Conservation (phyloP, 768 basidiomycete species). For the Multifurca ochricompacta region DNA sequence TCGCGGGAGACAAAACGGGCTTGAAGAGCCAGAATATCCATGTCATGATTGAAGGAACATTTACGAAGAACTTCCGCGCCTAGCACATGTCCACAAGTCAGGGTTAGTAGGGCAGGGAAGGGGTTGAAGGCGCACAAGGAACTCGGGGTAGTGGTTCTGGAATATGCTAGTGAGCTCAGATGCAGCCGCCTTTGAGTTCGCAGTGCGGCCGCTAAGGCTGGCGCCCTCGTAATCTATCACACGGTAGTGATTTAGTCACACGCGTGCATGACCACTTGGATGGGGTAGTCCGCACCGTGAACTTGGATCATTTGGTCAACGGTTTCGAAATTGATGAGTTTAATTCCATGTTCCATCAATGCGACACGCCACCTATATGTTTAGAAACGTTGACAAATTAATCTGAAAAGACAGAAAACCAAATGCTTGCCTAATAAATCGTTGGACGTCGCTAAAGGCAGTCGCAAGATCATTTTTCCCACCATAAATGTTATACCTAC, state of each 20-base stretch:
- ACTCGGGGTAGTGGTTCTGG: slow-evolving; percentile 69
- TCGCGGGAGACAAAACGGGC: slow-evolving; percentile 59
- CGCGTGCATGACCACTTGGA: not conserved
- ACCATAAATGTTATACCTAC: slow-evolving; percentile 76
- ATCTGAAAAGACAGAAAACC: not conserved
- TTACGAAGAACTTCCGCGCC: slow-evolving; percentile 75
- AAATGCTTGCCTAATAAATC: slow-evolving; percentile 59
- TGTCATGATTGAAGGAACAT: slow-evolving; percentile 65
- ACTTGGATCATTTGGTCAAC: slow-evolving; percentile 32
- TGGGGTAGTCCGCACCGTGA: slow-evolving; percentile 10
- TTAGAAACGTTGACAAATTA: not conserved
- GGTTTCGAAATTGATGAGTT: slow-evolving; percentile 61
- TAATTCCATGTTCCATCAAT: slow-evolving; percentile 63
- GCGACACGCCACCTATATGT: slow-evolving; percentile 64
- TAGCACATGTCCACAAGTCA: slow-evolving; percentile 24
- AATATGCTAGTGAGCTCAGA: slow-evolving; percentile 69
- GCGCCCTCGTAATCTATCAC: slow-evolving; percentile 68
- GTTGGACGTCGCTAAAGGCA: slow-evolving; percentile 69
- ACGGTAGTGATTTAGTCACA: not conserved
- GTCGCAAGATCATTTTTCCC: slow-evolving; percentile 55
- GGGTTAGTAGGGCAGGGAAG: not conserved
- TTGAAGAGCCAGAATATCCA: slow-evolving; percentile 87
- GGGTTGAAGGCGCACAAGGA: slow-evolving; percentile 43
- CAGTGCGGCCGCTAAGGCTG: slow-evolving; percentile 52
- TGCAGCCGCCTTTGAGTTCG: slow-evolving; percentile 72